Percentiles rank a stretch among this genome's conserved stretches.
These are phyloP conservation scores for Cadophora luteo-olivacea DNA, from an alignment of 2,329 filamentous ascomycete genomes.

Conservation along the genomic window DNA sequence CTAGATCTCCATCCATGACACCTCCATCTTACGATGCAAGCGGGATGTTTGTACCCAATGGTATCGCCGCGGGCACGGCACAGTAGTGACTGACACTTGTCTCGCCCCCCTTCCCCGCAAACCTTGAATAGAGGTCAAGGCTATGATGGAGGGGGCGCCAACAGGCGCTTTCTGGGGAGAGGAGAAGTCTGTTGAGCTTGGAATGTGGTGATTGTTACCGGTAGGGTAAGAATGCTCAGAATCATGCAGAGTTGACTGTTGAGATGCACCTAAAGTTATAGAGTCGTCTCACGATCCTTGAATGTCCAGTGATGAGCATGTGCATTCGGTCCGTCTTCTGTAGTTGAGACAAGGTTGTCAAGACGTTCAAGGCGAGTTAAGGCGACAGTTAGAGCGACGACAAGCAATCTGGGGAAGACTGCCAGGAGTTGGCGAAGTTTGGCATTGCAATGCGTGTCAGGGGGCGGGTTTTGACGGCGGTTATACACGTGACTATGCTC, in stretches of 20 bases:
- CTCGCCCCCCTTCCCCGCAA: slow-evolving; percentile 11
- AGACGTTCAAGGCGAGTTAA: neutral
- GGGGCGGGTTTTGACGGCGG: neutral
- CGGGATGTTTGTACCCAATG: slow-evolving; percentile 9
- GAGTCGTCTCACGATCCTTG: neutral
- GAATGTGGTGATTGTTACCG: neutral
- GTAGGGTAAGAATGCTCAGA: neutral
- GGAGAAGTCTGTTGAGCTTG: neutral
- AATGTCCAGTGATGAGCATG: slow-evolving; percentile 1
- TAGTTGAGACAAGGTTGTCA: neutral
- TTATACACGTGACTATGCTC: neutral
- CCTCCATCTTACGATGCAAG: neutral
- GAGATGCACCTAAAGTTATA: slow-evolving; percentile 13
- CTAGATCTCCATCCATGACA: slow-evolving; percentile 14
- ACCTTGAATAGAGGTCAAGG: neutral
- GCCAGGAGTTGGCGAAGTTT: slow-evolving; percentile 1
- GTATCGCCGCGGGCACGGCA: neutral
- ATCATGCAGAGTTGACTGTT: neutral
- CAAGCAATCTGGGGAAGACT: slow-evolving; percentile 16
- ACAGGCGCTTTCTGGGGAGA: neutral
- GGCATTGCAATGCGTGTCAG: neutral
- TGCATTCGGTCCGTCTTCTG: slow-evolving; percentile 13
- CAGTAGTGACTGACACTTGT: slow-evolving; percentile 3
- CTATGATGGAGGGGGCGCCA: slow-evolving; percentile 10
- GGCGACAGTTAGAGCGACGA: slow-evolving; percentile 11